Base-by-base conservation (phyloP, 495 filamentous ascomycete species). In the Astrocystis sublimbata region DNA sequence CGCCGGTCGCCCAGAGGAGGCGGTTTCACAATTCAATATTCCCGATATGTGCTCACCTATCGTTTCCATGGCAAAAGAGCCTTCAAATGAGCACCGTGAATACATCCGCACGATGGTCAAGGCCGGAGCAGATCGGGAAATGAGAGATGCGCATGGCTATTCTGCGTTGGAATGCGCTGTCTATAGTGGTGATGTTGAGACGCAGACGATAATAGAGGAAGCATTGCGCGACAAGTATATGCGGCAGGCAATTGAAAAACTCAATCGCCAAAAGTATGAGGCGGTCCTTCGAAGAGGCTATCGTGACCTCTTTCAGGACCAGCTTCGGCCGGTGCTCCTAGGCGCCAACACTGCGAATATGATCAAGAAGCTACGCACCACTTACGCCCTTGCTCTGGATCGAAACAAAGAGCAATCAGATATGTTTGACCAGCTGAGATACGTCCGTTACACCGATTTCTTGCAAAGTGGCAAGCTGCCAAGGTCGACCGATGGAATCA, bases 61-160 rank as follows among this genome's bases (percentile, higher is more conserved):
- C 21, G 73, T 75, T 28, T 65, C 69, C 3, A 42, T 76, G 17
- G 70, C 70, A 56, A 74, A 68, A 58, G 74, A 76, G 42, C 71
- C 70, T 0, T 70, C 73, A 2, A 30, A 55, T 2, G 74, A 75
- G 50, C 65, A 74, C 49, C 55, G 61, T 1, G 49, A 53, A 12
- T 74, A 73, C 53, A 45, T 76, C 10, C 7, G 31, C 17, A 61
- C 69, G 17, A 21, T 76, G 6, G 52, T 73, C 9, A 60, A 66
- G 6, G 66, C 65, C 74, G 43, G 43, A 5, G 43, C 43, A 4
- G 12, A 46, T 12, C 43, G 21, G 54, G 60, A 68, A 28, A 10
- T 49, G 2, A 30, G 62, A 5, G 74, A 74, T 42, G 56, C 66
- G 6, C 42, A 73, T 19, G 72, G 74, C 13, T 76, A 72, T 58